Conservation (phyloP, 805 yeast species). For the Saccharomycopsis capsularis region DNA sequence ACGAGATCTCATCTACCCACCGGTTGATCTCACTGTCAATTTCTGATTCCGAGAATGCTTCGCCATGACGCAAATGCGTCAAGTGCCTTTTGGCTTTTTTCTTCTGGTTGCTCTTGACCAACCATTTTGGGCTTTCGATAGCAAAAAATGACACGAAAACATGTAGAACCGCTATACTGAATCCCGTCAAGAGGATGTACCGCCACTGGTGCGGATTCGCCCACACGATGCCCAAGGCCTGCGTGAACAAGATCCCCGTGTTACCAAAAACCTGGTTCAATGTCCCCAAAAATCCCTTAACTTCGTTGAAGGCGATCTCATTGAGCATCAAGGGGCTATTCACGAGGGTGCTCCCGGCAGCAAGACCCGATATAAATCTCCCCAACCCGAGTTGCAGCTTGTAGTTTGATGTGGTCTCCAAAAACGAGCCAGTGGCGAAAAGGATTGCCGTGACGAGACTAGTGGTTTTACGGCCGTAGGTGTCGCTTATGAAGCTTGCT, state of each 20-base stretch:
- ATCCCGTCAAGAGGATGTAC: conserved; percentile 54
- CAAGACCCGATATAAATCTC: conserved; percentile 72
- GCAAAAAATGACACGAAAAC: conserved; percentile 38
- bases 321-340: conserved; percentile 76
- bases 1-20: conserved; percentile 22
- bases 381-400: conserved; percentile 49
- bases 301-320: conserved; percentile 64
- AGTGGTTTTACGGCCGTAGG: conserved; percentile 54
- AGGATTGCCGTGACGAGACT: conserved; percentile 45
- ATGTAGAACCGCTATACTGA: conserved; percentile 44
- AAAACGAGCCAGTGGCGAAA: conserved; percentile 53
- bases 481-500: conserved; percentile 60
- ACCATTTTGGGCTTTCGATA: conserved; percentile 84
- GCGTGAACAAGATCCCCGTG: conserved; percentile 77
- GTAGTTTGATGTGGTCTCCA: conserved; percentile 46
- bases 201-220: conserved; percentile 71
- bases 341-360: conserved; percentile 84
- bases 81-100: conserved; percentile 37
- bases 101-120: conserved; percentile 41
- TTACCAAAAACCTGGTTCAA: conserved; percentile 86
- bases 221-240: conserved; percentile 62
- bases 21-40: conserved; percentile 25
- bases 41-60: conserved; percentile 24
- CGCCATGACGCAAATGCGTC: conserved; percentile 28
- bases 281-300: conserved; percentile 77